A percentile compares a stretch with the other conserved stretches of the same genome.
Conservation (phyloP, 2,329 filamentous ascomycete genomes). For the Cordyceps pruinosa region DNA sequence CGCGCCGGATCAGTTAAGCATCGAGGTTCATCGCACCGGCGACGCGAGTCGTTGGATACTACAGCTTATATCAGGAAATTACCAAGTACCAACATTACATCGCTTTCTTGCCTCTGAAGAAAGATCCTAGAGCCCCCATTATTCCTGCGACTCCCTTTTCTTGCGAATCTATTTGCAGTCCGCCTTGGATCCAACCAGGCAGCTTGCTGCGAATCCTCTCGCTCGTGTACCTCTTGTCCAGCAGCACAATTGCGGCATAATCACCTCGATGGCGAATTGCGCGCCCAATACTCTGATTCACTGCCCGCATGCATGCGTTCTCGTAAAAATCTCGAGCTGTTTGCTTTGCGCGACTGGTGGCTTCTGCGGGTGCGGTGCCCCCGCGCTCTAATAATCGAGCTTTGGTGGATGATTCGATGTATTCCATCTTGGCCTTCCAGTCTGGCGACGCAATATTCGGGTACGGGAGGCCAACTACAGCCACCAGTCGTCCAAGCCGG, state of each 20-base stretch:
- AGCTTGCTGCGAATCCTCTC: slow-evolving; percentile 70
- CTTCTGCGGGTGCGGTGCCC: slow-evolving; percentile 20
- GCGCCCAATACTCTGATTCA: slow-evolving; percentile 92
- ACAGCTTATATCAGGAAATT: neutral
- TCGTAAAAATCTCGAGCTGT: slow-evolving; percentile 77
- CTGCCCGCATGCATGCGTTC: slow-evolving; percentile 91
- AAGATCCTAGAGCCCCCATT: slow-evolving; percentile 50
- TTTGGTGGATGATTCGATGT: slow-evolving; percentile 61
- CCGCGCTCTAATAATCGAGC: slow-evolving; percentile 26
- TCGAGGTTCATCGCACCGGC: no score
- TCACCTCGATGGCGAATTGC: slow-evolving; percentile 84
- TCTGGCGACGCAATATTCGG: slow-evolving; percentile 84
- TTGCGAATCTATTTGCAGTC: slow-evolving; percentile 48
- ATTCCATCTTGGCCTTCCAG: slow-evolving; percentile 87
- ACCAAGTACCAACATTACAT: neutral
- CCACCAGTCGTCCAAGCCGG: slow-evolving; percentile 75
- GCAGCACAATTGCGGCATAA: slow-evolving; percentile 82
- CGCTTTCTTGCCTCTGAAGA: slow-evolving; percentile 48
- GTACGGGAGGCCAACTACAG: slow-evolving; percentile 89
- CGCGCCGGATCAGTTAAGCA: no score
- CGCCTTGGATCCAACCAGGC: slow-evolving; percentile 79
- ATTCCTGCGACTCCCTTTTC: slow-evolving; percentile 47
- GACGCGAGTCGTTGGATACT: no score
- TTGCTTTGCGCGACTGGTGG: slow-evolving; percentile 37
- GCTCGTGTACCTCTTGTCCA: slow-evolving; percentile 73